Evolutionary conservation across 2,329 filamentous ascomycete species (phyloP), one percentile per base, ranked within the genome.

Genomic region (Fusarium sterilihyphosum): DNA sequence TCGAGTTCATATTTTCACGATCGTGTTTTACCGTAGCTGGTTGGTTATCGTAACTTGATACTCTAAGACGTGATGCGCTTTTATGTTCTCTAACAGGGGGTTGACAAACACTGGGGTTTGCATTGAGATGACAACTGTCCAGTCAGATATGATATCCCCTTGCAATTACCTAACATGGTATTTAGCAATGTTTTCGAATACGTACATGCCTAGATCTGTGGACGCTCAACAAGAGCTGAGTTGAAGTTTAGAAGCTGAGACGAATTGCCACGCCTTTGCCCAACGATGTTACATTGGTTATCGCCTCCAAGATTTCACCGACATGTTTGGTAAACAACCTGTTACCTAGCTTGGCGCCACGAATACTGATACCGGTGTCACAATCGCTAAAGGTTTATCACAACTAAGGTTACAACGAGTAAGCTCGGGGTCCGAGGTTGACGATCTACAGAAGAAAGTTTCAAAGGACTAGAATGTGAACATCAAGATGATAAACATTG

Each of bases 371-470:
- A 35, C 54, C 46, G n/a, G 54, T 61, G 63, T 69, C 46, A 72
- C 67, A 74, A 56, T 59, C 69, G 63, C 47, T 52, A 53, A 68
- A 61, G 41, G 46, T 43, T 44, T 52, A 52, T 58, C 37, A 58
- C 46, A 52, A 43, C 38, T 61, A 31, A 58, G 54, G 71, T 71
- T 60, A 46, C 58, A 74, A 50, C 31, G n/a, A 63, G 37, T 62
- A 61, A 71, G 58, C 43, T 50, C 53, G 49, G 61, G 44, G 20
- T 18, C 59, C 60, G 37, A 65, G 43, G 33, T 24, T 31, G 26
- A 63, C 17, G 65, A 53, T 22, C 46, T 37, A 24, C 29, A 38
- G 31, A 24, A 31, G 29, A 37, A 38, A 35, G 35, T n/a, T 61
- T 41, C 33, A 26, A 26, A 40, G 16, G 26, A 43, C 37, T 17